phyloP scores from a whole-genome alignment of 1,139 yeast species.

The Pichia sp. region DNA sequence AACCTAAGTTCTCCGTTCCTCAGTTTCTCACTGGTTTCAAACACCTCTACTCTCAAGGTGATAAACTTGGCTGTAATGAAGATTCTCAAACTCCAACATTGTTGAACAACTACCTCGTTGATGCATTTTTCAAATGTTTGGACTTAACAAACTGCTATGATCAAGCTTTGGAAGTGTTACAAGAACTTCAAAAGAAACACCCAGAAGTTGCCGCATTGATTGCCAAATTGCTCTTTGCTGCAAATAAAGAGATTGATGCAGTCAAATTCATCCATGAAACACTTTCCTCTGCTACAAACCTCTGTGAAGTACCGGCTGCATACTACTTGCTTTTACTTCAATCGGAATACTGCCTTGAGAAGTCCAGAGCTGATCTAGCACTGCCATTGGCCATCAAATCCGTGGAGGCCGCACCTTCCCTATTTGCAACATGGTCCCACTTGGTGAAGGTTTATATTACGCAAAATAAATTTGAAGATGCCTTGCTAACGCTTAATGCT shows the following conservation, averaged over 20 bases:
- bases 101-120: slow-evolving; percentile 45
- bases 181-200: slow-evolving; percentile 34
- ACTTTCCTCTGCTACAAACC: slow-evolving; percentile 26
- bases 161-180: slow-evolving; percentile 39
- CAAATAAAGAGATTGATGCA: slow-evolving; percentile 46
- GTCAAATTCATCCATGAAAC: slow-evolving; percentile 43
- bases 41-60: slow-evolving; percentile 46
- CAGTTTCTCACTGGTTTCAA: slow-evolving; percentile 43
- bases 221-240: slow-evolving; percentile 39
- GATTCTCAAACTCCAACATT: slow-evolving; percentile 57
- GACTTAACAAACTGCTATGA: slow-evolving; percentile 43
- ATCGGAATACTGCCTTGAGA: slow-evolving; percentile 45
- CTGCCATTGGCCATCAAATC: slow-evolving; percentile 49
- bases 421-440: slow-evolving; percentile 48
- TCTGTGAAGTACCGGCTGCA: slow-evolving; percentile 32
- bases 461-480: slow-evolving; percentile 48
- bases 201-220: slow-evolving; percentile 39
- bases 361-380: slow-evolving; percentile 45
- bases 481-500: slow-evolving; percentile 49
- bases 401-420: slow-evolving; percentile 50
- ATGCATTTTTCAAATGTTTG: slow-evolving; percentile 43
- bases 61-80: slow-evolving; percentile 48
- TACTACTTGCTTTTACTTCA: slow-evolving; percentile 43
- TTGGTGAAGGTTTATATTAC: slow-evolving; percentile 46
- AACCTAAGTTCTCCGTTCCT: slow-evolving; percentile 38